Base-by-base conservation (phyloP, 2,329 filamentous ascomycete species). In the Furcasterigmium furcatum region DNA sequence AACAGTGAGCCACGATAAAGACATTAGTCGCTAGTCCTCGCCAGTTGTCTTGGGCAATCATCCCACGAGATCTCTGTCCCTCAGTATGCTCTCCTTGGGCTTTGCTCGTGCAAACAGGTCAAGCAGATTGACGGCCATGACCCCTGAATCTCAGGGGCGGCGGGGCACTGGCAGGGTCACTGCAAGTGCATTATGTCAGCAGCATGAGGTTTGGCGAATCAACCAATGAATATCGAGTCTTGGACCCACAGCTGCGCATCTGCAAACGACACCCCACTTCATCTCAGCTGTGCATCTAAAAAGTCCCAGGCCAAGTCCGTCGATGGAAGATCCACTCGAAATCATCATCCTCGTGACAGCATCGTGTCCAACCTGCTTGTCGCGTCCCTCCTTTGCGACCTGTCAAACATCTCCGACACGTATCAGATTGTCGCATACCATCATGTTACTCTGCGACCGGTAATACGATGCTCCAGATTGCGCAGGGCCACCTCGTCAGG, bases 401-500 rank as follows among this genome's bases (percentile, higher is more conserved):
- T 32, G 38, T 20, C 38, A 16, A 40, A 38, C 34, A 16, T 36
- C 9, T 19, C 34, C n/a, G n/a, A n/a, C 34, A 36, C 19, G n/a
- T 9, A 18, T 10, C 9, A 14, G 19, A 9, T 18, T 18, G 34
- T 36, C 34, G 34, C 34, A 18, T 18, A 36, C 34, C 34, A 36
- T 18, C n/a, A 36, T 36, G 34, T 18, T 18, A 14, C 9, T 16
- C 19, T 36, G 34, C 34, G 34, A 36, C 34, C n/a, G 34, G 34
- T 36, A 19, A 19, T 36, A 50, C 36, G 27, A 52, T 52, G 50
- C 46, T 49, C 30, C 25, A 44, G 38, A 18, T 49, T 32, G 46
- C 44, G 36, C 29, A 43, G 42, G 62, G 67, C 50, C 67, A 59
- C 48, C 51, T 72, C 53, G 61, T 63, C 59, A 67, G 65, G 59